Conservation (phyloP, 202 grass and related monocot genomes). For the Elaeis oleifera region DNA sequence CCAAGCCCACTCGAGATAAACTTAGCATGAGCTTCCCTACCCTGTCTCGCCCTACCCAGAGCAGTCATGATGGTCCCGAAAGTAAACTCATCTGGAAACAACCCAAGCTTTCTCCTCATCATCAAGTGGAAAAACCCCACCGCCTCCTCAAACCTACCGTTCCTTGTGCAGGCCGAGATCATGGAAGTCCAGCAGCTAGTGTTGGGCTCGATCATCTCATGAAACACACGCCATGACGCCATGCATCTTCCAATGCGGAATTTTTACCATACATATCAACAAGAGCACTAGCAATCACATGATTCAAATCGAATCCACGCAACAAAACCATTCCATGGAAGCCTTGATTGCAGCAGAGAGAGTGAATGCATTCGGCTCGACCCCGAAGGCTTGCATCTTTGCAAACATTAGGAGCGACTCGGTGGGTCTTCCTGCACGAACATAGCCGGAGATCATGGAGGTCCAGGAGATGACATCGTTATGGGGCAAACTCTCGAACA, state of each 20-base stretch:
- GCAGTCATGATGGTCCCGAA: conserved; percentile 65
- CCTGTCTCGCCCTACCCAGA: conserved; percentile 38
- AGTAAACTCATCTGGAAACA: conserved; percentile 48
- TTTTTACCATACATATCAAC: conserved; percentile 67
- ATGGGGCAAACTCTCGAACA: conserved; percentile 59
- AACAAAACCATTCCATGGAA: conserved; percentile 46
- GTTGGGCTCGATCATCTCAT: conserved; percentile 59
- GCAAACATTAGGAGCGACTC: conserved; percentile 43
- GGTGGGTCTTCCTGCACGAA: conserved; percentile 33
- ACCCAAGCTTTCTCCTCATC: conserved; percentile 16
- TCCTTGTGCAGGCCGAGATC: conserved; percentile 60
- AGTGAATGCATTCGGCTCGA: conserved; percentile 51
- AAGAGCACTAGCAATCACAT: conserved; percentile 52
- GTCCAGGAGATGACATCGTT: conserved; percentile 69
- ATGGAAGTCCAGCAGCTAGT: conserved; percentile 70
- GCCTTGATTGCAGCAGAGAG: conserved; percentile 66
- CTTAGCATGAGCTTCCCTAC: conserved; percentile 44
- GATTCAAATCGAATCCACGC: conserved; percentile 39
- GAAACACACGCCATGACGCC: conserved; percentile 39
- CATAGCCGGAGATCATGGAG: conserved; percentile 54
- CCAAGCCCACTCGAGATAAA: conserved; percentile 36
- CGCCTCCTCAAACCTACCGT: conserved; percentile 51
- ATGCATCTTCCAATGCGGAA: conserved; percentile 24
- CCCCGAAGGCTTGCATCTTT: conserved; percentile 32
- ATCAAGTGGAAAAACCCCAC: conserved; percentile 39